These are phyloP conservation scores for Crithidia thermophila DNA, from an alignment of 208 protist genomes.

Conservation along the genomic window DNA sequence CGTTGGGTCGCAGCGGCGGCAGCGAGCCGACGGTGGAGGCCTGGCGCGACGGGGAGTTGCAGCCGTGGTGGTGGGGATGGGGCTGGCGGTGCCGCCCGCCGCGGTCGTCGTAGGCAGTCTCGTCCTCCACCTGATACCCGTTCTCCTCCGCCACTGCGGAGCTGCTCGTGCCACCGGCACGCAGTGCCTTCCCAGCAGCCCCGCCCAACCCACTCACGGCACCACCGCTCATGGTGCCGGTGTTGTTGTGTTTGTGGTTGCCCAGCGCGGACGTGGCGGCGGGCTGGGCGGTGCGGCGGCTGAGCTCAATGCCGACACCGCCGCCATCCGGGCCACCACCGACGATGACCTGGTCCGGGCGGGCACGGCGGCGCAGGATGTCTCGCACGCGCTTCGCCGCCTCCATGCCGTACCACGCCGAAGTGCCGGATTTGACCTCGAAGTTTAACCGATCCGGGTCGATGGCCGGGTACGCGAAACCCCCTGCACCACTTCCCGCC, in stretches of 20 bases:
- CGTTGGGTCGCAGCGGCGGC: slow-evolving; percentile 36
- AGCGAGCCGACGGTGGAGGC: slow-evolving; percentile 18
- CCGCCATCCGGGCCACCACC: slow-evolving; percentile 50
- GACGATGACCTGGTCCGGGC: slow-evolving; percentile 63
- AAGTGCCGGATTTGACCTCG: slow-evolving; percentile 51
- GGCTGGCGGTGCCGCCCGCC: slow-evolving; percentile 1
- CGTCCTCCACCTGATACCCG: slow-evolving; percentile 4
- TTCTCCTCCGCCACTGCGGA: background rate
- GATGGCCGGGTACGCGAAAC: background rate
- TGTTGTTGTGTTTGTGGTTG: background rate
- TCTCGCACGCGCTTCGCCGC: slow-evolving; percentile 66
- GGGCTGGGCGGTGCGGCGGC: slow-evolving; percentile 55
- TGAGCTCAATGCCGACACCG: slow-evolving; percentile 62
- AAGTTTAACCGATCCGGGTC: slow-evolving; percentile 51
- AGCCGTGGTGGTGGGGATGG: slow-evolving; percentile 4
- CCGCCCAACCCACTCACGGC: background rate
- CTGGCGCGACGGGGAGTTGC: no score
- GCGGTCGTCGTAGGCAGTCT: background rate
- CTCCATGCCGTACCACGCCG: slow-evolving; percentile 78
- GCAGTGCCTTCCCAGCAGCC: no score
- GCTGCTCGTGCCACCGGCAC: background rate
- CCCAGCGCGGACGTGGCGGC: slow-evolving; percentile 12
- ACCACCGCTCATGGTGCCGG: slow-evolving; percentile 8
- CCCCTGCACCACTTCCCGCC: background rate
- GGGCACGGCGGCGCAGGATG: slow-evolving; percentile 55